These are phyloP conservation scores for Phylloporus scabripes DNA, from an alignment of 768 basidiomycete genomes.

Conservation along the genomic window DNA sequence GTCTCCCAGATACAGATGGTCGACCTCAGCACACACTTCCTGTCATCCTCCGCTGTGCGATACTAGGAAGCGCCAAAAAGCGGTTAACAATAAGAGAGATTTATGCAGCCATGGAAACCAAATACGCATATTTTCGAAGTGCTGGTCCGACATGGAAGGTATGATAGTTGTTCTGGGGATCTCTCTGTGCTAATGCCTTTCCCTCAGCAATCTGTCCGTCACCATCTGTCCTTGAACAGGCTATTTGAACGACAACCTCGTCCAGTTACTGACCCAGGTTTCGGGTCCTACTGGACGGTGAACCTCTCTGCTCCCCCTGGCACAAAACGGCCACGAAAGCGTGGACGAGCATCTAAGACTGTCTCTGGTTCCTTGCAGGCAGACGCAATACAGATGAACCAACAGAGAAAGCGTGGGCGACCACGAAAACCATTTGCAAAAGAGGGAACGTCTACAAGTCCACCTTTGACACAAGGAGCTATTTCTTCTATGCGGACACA, in stretches of 20 bases:
- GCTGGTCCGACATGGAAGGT: slow-evolving; percentile 88
- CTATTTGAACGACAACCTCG: slow-evolving; percentile 78
- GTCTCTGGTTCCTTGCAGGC: slow-evolving; percentile 13
- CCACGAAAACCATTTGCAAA: slow-evolving; percentile 30
- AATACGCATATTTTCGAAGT: slow-evolving; percentile 75
- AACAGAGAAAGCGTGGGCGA: slow-evolving; percentile 38
- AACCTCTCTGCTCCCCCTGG: slow-evolving; percentile 80
- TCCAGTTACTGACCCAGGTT: slow-evolving; percentile 79
- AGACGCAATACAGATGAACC: slow-evolving; percentile 7
- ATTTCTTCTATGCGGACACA: slow-evolving; percentile 25
- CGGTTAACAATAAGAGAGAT: slow-evolving; percentile 81
- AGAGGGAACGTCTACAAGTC: slow-evolving; percentile 12
- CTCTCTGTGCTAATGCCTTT: slow-evolving; percentile 5
- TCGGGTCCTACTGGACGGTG: slow-evolving; percentile 90
- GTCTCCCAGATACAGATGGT: slow-evolving; percentile 73
- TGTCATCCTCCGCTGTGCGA: slow-evolving; percentile 79
- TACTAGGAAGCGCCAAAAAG: slow-evolving; percentile 68
- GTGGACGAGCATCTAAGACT: slow-evolving; percentile 58
- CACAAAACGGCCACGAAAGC: slow-evolving; percentile 79
- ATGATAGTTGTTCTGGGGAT: slow-evolving; percentile 7
- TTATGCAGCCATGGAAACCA: slow-evolving; percentile 81
- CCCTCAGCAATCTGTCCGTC: slow-evolving; percentile 77
- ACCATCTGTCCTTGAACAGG: slow-evolving; percentile 77
- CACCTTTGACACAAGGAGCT: slow-evolving; percentile 19
- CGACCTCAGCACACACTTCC: slow-evolving; percentile 82